phyloP scores from a whole-genome alignment of 202 grass and related monocot species.

The Schoenoplectus tabernaemontani region DNA sequence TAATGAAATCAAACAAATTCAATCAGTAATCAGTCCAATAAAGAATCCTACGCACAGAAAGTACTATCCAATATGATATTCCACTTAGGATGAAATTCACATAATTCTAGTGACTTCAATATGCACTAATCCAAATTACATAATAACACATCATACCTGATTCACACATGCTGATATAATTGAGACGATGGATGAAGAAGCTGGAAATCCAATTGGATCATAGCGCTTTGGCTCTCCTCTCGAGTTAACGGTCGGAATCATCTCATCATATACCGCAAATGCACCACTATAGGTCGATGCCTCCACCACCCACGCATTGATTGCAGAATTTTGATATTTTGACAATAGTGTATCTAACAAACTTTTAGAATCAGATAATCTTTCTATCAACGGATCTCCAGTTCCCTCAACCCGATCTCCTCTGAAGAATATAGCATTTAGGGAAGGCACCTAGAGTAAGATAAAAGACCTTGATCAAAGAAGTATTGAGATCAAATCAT shows the following conservation, averaged over 20 bases:
- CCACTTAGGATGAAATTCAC: background rate
- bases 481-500: background rate
- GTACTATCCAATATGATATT: too few species aligned
- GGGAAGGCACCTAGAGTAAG: conserved; percentile 41
- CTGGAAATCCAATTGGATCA: conserved; percentile 55
- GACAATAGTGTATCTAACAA: conserved; percentile 36
- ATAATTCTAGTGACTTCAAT: background rate
- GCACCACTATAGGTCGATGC: conserved; percentile 49
- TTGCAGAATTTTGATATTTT: conserved; percentile 27
- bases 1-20: too few species aligned
- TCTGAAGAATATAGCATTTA: conserved; percentile 79
- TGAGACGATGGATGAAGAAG: conserved; percentile 39
- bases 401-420: conserved; percentile 61
- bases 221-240: conserved; percentile 53
- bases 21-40: too few species aligned
- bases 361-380: conserved; percentile 47
- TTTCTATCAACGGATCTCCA: conserved; percentile 50
- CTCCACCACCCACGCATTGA: conserved; percentile 79
- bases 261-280: conserved; percentile 58
- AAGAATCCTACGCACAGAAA: too few species aligned
- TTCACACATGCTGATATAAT: conserved; percentile 40
- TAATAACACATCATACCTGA: conserved; percentile 34
- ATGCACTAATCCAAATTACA: background rate
- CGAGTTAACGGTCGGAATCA: conserved; percentile 46
- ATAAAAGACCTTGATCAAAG: background rate